These are phyloP conservation scores for Gyromitra esculenta DNA, from an alignment of 2,329 filamentous ascomycete genomes.

Conservation along the genomic window DNA sequence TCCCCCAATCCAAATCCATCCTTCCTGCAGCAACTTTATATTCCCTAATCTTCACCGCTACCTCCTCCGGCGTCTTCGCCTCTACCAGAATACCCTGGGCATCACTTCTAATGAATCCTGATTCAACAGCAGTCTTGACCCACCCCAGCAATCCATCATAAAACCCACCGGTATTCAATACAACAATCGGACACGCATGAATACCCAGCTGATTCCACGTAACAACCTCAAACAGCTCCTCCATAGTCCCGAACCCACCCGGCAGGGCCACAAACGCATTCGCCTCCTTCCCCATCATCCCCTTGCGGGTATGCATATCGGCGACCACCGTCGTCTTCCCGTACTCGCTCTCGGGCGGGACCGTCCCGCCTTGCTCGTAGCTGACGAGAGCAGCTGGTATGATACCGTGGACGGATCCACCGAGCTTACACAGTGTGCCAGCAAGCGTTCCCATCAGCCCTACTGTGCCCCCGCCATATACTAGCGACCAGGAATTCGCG, in stretches of 20 bases:
- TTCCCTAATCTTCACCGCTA: slow-evolving; percentile 73
- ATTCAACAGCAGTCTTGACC: slow-evolving; percentile 77
- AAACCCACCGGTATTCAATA: slow-evolving; percentile 89
- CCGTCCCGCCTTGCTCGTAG: slow-evolving; percentile 74
- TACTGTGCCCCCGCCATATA: slow-evolving; percentile 94
- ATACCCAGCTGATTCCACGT: slow-evolving; percentile 98
- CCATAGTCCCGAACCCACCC: slow-evolving; percentile 89
- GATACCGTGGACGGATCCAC: slow-evolving; percentile 91
- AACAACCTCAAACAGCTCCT: slow-evolving; percentile 90
- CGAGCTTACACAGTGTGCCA: slow-evolving; percentile 81
- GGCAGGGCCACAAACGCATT: slow-evolving; percentile 85
- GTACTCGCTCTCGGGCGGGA: slow-evolving; percentile 74
- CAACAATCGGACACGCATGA: slow-evolving; percentile 78
- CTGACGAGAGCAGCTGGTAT: slow-evolving; percentile 86
- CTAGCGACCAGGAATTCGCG: slow-evolving; percentile 78
- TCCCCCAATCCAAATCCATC: slow-evolving; percentile 83
- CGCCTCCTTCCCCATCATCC: slow-evolving; percentile 90
- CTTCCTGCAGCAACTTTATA: slow-evolving; percentile 80
- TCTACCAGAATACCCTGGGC: slow-evolving; percentile 83
- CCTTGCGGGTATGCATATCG: slow-evolving; percentile 97
- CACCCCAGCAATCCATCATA: slow-evolving; percentile 87
- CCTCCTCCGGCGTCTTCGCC: slow-evolving; percentile 76
- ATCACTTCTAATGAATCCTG: slow-evolving; percentile 77
- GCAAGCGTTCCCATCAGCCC: slow-evolving; percentile 96
- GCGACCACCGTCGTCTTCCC: slow-evolving; percentile 87